Evolutionary conservation across 225 moss, liverwort and hornwort genomes (phyloP).

Genomic region (Pseudisothecium myosuroides): DNA sequence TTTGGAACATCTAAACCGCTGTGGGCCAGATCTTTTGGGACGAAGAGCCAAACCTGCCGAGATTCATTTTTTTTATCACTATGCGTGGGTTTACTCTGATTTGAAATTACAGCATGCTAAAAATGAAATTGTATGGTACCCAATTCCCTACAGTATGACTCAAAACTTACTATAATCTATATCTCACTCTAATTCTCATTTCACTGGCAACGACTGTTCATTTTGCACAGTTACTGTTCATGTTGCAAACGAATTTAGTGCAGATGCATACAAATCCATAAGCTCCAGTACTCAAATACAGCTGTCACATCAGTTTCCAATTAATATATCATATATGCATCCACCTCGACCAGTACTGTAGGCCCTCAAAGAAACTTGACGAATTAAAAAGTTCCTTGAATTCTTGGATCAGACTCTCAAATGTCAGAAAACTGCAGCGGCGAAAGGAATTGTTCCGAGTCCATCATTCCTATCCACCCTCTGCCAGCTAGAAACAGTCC

Average conservation of each 20-base stretch:
- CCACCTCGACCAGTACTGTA: too few relatives aligned
- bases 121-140: neutral
- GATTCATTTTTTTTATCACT: too few relatives aligned
- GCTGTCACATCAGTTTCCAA: too few relatives aligned
- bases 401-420: neutral
- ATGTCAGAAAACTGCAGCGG: neutral
- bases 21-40: too few relatives aligned
- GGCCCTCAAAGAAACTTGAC: neutral
- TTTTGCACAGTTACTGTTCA: neutral
- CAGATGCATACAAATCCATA: too few relatives aligned
- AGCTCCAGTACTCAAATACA: too few relatives aligned
- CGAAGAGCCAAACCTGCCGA: too few relatives aligned
- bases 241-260: neutral
- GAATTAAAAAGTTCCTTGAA: neutral
- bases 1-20: rapidly evolving
- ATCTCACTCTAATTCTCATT: neutral
- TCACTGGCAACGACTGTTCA: too few relatives aligned
- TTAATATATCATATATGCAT: neutral
- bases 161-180: neutral
- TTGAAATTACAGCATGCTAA: rapidly evolving
- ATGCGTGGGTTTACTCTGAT: rapidly evolving
- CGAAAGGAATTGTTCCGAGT: neutral
- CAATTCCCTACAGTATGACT: rapidly evolving
- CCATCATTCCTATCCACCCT: neutral
- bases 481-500: neutral